These are phyloP conservation scores for Vitis vinifera DNA, from an alignment of 164 flowering plant genomes.

Conservation along the genomic window ASM3070453v1 NC_081817.1:4825501-4826000, in stretches of 20 bases:
- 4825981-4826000: constrained; percentile 7
- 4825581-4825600: constrained; percentile 36
- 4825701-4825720: constrained; percentile 39
- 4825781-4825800: not conserved
- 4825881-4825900: too few species aligned
- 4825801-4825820: too few species aligned
- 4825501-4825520: constrained; percentile 42
- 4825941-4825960: not conserved
- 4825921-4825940: not conserved
- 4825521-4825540: constrained; percentile 41
- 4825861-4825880: not conserved
- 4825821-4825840: too few species aligned
- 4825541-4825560: constrained; percentile 58
- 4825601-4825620: constrained; percentile 44
- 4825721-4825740: constrained; percentile 47
- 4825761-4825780: constrained; percentile 32
- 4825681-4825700: constrained; percentile 41
- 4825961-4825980: not conserved
- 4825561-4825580: constrained; percentile 48
- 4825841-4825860: not conserved
- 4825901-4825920: too few species aligned
- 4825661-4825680: constrained; percentile 19
- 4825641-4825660: constrained; percentile 34
- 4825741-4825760: constrained; percentile 26
- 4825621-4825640: constrained; percentile 25